Evolutionary conservation across 208 protist species (phyloP), one percentile per base, ranked within the genome.

Genomic region (Trypanosoma conorhini): DNA sequence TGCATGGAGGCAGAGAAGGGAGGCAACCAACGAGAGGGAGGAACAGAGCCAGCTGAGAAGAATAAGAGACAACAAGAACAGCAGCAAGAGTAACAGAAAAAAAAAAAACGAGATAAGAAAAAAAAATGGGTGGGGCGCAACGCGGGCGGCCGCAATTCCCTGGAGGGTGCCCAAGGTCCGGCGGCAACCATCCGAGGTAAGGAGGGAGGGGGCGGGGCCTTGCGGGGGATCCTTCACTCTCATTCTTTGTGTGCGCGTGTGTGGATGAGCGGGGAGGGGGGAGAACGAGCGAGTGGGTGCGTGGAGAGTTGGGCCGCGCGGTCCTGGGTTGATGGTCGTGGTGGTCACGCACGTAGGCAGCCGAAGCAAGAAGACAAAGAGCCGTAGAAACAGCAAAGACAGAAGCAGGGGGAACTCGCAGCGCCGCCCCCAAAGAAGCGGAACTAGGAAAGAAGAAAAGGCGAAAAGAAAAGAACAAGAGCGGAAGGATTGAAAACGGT

Each of bases 401-500:
- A 54, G 7, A 54, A 54, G 7, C n/a, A n/a, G 22, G 19, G 22
- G 50, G 9, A 24, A 54, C n/a, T 24, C 26, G 17, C 19, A 19
- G 7, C 5, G 22, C 1, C 26, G 21, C 22, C 12, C 26, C 19
- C 50, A 54, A 54, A 26, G 17, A 24, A 54, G 22, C 21, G 48
- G 8, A 52, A 22, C 3, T 4, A 22, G 48, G 8, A 52, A 4
- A 52, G n/a, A 62, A 58, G 31, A 24, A 50, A 66, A 52, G 46
- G 44, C 12, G 33, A 66, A 50, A 24, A 66, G 38, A 73, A 5
- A 59, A 50, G 55, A 13, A 73, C 0, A 65, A 50, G 55, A 7
- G 57, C 46, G 28, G n/a, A 30, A 65, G 55, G 46, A 40, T 7
- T 1, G 21, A 50, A 3, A 1, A 13, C 15, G 0, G 40, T 26